Evolutionary conservation across 176 grass and related monocot genomes (phyloP).

Genomic region (Puccinellia tenuiflora): DNA sequence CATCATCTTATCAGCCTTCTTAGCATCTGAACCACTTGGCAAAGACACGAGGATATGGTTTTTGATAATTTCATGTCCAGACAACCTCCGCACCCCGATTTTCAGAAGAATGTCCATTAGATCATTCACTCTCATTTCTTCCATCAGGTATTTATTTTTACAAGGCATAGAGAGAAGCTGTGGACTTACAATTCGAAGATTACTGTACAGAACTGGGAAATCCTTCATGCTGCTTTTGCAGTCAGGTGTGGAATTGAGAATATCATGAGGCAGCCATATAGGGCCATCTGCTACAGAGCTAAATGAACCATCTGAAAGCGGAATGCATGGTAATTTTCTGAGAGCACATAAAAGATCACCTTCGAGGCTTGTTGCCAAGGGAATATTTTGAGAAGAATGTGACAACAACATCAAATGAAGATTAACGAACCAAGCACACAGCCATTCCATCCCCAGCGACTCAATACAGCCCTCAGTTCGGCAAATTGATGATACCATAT

Average conservation of each 20-base stretch:
- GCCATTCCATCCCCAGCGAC: slow-evolving; percentile 68
- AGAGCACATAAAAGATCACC: slow-evolving; percentile 51
- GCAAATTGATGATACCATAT: slow-evolving; percentile 71
- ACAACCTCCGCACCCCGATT: slow-evolving; percentile 67
- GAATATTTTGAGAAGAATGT: slow-evolving; percentile 45
- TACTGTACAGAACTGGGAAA: slow-evolving; percentile 62
- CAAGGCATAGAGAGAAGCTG: slow-evolving; percentile 49
- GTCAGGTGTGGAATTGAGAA: slow-evolving; percentile 44
- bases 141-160: slow-evolving; percentile 41
- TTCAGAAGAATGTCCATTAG: slow-evolving; percentile 65
- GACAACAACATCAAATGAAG: slow-evolving; percentile 46
- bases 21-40: slow-evolving; percentile 31
- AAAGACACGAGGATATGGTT: slow-evolving; percentile 70
- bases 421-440: slow-evolving; percentile 74
- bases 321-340: slow-evolving; percentile 64
- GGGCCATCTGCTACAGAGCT: slow-evolving; percentile 64
- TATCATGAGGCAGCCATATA: slow-evolving; percentile 83
- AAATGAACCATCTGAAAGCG: slow-evolving; percentile 74
- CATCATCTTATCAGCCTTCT: slow-evolving; percentile 33
- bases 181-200: slow-evolving; percentile 61
- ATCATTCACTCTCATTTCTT: slow-evolving; percentile 55
- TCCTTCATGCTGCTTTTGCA: slow-evolving; percentile 50
- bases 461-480: slow-evolving; percentile 43
- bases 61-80: slow-evolving; percentile 80
- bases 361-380: slow-evolving; percentile 38